phyloP scores from a whole-genome alignment of 2,329 filamentous ascomycete genomes.

The Aspergillus sp. region DNA sequence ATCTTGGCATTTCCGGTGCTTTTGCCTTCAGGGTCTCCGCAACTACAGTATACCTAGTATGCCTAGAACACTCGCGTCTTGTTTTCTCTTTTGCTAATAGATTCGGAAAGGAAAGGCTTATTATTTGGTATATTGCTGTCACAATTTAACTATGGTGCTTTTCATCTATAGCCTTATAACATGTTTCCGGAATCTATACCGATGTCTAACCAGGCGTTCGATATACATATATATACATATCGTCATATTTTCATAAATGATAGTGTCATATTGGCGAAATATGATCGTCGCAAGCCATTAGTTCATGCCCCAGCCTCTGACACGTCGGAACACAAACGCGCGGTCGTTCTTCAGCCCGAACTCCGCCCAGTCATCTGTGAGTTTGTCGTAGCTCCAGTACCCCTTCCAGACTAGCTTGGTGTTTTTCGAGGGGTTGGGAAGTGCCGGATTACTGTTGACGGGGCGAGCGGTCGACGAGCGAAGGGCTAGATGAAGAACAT shows the following conservation, averaged over 20 bases:
- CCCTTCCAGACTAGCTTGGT: slow-evolving; percentile 87
- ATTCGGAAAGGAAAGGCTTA: not conserved
- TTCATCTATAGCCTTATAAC: not conserved
- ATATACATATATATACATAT: not conserved
- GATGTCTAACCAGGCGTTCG: not conserved
- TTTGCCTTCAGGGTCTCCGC: no score
- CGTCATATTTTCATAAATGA: not conserved
- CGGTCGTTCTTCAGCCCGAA: slow-evolving; percentile 67
- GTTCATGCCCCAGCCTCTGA: slow-evolving; percentile 57
- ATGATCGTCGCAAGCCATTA: slow-evolving; percentile 15
- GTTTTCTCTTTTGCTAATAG: not conserved
- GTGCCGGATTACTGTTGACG: slow-evolving; percentile 40
- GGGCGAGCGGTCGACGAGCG: slow-evolving; percentile 52
- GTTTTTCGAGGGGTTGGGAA: slow-evolving; percentile 60
- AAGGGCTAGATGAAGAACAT: slow-evolving; percentile 75
- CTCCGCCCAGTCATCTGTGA: slow-evolving; percentile 88
- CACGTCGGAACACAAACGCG: slow-evolving; percentile 61
- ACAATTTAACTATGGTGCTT: not conserved
- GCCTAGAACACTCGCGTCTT: not conserved
- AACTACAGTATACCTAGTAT: no score
- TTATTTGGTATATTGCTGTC: not conserved
- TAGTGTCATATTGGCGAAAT: not conserved
- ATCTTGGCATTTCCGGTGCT: slow-evolving; percentile 14
- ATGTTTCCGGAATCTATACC: not conserved
- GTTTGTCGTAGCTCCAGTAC: slow-evolving; percentile 85